These are phyloP conservation scores for Samsoniella hepiali DNA, from an alignment of 2,329 filamentous ascomycete genomes.

Conservation along the genomic window DNA sequence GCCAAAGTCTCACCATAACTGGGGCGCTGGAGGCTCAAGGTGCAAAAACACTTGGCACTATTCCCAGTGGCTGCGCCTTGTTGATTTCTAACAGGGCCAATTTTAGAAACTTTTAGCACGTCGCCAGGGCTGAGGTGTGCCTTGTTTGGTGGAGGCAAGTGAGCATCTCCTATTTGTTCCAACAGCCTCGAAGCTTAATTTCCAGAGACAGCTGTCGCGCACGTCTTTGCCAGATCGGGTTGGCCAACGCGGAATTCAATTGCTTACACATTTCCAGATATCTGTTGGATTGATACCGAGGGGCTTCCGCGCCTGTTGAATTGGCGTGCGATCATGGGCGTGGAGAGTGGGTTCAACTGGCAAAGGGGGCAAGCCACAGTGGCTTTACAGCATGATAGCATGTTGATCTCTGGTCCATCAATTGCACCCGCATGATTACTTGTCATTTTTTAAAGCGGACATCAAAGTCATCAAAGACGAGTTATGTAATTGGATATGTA, in stretches of 20 bases:
- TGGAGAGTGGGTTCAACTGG: not conserved
- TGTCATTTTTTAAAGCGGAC: no score
- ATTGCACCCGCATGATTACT: not conserved
- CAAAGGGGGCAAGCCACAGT: not conserved
- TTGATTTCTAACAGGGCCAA: not conserved
- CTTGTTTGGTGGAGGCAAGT: not conserved
- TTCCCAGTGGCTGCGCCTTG: not conserved
- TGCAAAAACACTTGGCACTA: not conserved
- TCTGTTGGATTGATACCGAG: no score
- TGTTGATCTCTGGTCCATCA: not conserved
- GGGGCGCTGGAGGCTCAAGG: not conserved
- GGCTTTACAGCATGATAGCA: not conserved
- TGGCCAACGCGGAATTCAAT: not conserved
- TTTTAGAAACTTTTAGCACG: not conserved
- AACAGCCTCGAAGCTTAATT: not conserved
- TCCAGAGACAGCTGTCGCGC: not conserved
- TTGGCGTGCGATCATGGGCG: no score
- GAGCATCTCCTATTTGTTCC: not conserved
- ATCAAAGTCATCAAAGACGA: no score
- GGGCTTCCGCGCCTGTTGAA: no score
- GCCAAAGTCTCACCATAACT: conserved; percentile 14
- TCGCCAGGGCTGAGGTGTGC: not conserved
- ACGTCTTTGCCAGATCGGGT: not conserved
- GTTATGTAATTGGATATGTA: not conserved
- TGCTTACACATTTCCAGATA: no score